A percentile compares a stretch with the other conserved stretches of the same genome.
Evolutionary conservation across 345 rosid genomes (phyloP).

Genomic region (Aegle marmelos): DNA sequence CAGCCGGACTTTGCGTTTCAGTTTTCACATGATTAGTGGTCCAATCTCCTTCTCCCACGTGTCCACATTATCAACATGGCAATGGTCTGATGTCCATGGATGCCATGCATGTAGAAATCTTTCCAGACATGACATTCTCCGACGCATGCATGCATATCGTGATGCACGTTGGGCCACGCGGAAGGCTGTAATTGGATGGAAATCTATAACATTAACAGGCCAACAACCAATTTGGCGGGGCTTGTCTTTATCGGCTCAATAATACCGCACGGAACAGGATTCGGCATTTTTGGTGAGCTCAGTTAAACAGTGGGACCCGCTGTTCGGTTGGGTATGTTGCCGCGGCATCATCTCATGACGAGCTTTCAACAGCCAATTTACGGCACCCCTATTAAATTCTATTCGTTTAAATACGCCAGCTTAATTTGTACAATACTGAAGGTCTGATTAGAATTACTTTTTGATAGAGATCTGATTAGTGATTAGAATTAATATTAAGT

Average conservation of each 20-base stretch:
- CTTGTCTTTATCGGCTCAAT: constrained; percentile 25
- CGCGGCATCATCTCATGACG: background rate
- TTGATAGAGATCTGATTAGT: too few relatives aligned
- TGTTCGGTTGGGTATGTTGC: background rate
- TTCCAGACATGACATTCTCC: background rate
- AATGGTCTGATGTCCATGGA: background rate
- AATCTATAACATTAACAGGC: constrained; percentile 10
- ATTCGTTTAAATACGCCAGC: too few relatives aligned
- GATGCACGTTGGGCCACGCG: constrained; percentile 16
- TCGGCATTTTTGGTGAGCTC: constrained; percentile 16
- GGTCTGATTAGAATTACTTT: too few relatives aligned
- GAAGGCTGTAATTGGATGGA: background rate
- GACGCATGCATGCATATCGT: background rate
- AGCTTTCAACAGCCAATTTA: too few relatives aligned
- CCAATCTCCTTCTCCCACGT: background rate
- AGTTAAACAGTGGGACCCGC: background rate
- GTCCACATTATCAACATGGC: background rate
- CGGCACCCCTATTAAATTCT: too few relatives aligned
- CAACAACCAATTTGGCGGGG: constrained; percentile 4
- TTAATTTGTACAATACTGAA: too few relatives aligned
- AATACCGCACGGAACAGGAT: constrained; percentile 22
- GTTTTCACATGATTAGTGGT: background rate
- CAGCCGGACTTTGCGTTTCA: background rate
- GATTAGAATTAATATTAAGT: too few relatives aligned
- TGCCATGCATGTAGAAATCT: background rate